These are phyloP conservation scores for Kockiozyma suomiensis DNA, from an alignment of 805 yeast genomes.

Conservation along the genomic window DNA sequence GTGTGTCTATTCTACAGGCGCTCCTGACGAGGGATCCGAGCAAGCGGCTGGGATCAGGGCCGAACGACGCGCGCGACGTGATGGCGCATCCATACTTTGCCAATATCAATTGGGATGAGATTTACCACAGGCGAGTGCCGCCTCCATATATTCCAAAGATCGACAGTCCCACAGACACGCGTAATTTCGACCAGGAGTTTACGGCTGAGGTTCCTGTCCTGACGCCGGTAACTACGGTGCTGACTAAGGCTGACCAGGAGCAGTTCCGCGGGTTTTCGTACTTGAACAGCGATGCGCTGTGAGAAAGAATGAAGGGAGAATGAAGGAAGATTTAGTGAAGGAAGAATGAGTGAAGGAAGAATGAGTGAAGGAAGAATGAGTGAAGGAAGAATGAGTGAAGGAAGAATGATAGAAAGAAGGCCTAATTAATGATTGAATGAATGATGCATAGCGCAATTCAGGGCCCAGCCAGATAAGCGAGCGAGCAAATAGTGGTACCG, in stretches of 20 bases:
- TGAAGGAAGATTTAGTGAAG: too few relatives aligned
- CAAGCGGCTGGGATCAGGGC: slow-evolving; percentile 82
- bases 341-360: not conserved
- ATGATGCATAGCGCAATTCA: too few relatives aligned
- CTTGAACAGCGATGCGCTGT: slow-evolving; percentile 42
- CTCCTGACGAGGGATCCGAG: slow-evolving; percentile 86
- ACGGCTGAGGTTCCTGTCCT: slow-evolving; percentile 48
- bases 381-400: not conserved
- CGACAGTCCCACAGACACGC: slow-evolving; percentile 83
- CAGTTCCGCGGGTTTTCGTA: slow-evolving; percentile 97
- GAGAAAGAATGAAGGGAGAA: too few relatives aligned
- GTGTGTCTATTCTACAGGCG: slow-evolving; percentile 90
- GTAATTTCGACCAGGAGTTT: slow-evolving; percentile 86
- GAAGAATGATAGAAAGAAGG: too few relatives aligned
- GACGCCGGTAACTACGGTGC: slow-evolving; percentile 89
- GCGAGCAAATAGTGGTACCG: not conserved
- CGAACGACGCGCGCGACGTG: slow-evolving; percentile 86
- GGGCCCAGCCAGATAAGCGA: slow-evolving; percentile 2
- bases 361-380: not conserved
- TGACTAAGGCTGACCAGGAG: slow-evolving; percentile 88
- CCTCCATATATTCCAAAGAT: slow-evolving; percentile 93
- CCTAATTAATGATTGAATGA: too few relatives aligned
- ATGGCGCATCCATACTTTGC: slow-evolving; percentile 94
- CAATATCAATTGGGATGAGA: slow-evolving; percentile 87
- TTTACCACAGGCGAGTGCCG: slow-evolving; percentile 65